A percentile compares a stretch with the other conserved stretches of the same genome.
Conservation (phyloP, 768 basidiomycete genomes). For the Lentinula raphanica region DNA sequence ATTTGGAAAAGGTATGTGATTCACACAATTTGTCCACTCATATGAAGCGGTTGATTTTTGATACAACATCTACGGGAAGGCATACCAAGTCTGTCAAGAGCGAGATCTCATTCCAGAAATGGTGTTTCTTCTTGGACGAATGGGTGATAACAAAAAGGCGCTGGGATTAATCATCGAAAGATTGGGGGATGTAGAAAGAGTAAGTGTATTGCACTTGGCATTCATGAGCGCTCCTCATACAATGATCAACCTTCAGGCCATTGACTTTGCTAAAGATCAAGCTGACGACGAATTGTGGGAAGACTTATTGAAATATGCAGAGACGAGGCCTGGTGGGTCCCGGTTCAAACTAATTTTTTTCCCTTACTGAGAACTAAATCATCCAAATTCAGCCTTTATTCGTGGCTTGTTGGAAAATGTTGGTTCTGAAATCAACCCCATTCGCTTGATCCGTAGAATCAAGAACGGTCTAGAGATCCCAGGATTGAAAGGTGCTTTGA, state of each 20-base stretch:
- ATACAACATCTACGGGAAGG: slow-evolving; percentile 48
- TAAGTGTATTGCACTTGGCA: slow-evolving; percentile 25
- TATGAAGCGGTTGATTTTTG: background rate
- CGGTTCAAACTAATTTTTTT: background rate
- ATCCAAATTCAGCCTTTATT: slow-evolving; percentile 67
- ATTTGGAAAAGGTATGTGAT: slow-evolving; percentile 64
- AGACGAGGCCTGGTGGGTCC: slow-evolving; percentile 79
- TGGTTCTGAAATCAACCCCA: slow-evolving; percentile 92
- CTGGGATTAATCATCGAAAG: slow-evolving; percentile 92
- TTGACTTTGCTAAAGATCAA: slow-evolving; percentile 97
- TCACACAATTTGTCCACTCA: background rate
- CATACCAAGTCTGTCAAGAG: slow-evolving; percentile 79
- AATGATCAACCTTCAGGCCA: slow-evolving; percentile 61
- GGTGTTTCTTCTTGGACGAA: slow-evolving; percentile 94
- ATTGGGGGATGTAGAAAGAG: slow-evolving; percentile 86
- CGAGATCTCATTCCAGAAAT: slow-evolving; percentile 90
- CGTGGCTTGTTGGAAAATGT: slow-evolving; percentile 93
- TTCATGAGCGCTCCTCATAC: background rate
- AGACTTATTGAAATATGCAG: slow-evolving; percentile 89
- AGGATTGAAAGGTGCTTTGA: slow-evolving; percentile 86
- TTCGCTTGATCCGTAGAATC: slow-evolving; percentile 90
- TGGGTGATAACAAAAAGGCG: slow-evolving; percentile 97
- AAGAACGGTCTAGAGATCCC: slow-evolving; percentile 96
- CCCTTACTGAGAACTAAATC: background rate
- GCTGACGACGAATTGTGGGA: slow-evolving; percentile 98